These are phyloP conservation scores for Phytophthora boehmeriae DNA, from an alignment of 352 stramenopile species.

Conservation along the genomic window DNA sequence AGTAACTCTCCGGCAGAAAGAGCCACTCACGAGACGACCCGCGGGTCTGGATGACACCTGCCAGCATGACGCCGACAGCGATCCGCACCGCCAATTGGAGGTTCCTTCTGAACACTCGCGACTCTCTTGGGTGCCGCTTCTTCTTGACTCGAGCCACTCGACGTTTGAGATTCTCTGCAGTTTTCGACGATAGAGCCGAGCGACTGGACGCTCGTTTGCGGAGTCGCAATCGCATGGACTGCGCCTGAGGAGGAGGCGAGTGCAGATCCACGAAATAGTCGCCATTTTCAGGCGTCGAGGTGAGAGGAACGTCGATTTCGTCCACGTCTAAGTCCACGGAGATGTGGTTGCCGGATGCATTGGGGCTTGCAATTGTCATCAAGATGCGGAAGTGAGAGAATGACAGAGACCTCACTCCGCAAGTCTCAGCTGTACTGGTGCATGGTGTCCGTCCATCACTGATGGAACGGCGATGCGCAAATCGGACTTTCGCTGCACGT, in stretches of 20 bases:
- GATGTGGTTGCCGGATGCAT: slow-evolving; percentile 17
- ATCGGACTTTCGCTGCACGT: too few species aligned
- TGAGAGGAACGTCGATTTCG: slow-evolving; percentile 16
- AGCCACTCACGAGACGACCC: slow-evolving; percentile 49
- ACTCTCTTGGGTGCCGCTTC: slow-evolving; percentile 44
- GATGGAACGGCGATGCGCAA: too few species aligned
- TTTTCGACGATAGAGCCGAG: slow-evolving; percentile 19
- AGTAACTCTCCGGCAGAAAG: slow-evolving; percentile 70
- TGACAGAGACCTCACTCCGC: too few species aligned
- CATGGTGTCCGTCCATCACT: too few species aligned
- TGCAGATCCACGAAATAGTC: slow-evolving; percentile 37
- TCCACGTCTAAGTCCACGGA: slow-evolving; percentile 30
- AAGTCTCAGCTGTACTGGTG: too few species aligned
- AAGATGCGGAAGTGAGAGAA: background rate
- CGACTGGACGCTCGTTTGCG: slow-evolving; percentile 31
- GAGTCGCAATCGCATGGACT: slow-evolving; percentile 50
- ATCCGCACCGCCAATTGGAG: slow-evolving; percentile 56
- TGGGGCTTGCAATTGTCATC: background rate
- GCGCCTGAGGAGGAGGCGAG: slow-evolving; percentile 30
- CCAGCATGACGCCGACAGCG: slow-evolving; percentile 64
- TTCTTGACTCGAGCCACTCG: slow-evolving; percentile 49
- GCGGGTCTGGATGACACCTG: slow-evolving; percentile 58
- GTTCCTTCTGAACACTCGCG: slow-evolving; percentile 46
- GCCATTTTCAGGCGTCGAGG: slow-evolving; percentile 20
- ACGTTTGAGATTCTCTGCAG: slow-evolving; percentile 21